Base-by-base conservation (phyloP, 257 asterid genomes). In the Solanum arcanum region DNA sequence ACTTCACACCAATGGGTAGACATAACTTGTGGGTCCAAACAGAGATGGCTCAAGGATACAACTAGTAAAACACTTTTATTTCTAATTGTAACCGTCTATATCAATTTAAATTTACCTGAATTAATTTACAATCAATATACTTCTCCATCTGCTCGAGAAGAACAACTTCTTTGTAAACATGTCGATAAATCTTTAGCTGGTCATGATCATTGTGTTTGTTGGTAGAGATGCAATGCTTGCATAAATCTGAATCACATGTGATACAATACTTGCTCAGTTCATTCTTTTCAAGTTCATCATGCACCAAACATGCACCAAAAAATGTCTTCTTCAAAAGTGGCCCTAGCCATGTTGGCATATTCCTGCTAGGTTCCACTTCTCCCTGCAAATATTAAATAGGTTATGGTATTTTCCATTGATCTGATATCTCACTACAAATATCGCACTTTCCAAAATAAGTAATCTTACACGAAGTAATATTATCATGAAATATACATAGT, bases 231-330 rank as follows among this genome's bases (percentile, higher is more conserved):
- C 96, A 92, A 10, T 75, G 87, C 89, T 37, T 91, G 74, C 94
- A 93, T 5, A 83, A 74, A 5, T 91, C 70, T 8, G 70, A 84
- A 23, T 89, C 83, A 3, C 94, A 93, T 5, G 80, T 83, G 12
- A 90, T 89, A 74, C 94, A 90, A 16, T 89, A 93, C 60, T 90
- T 84, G 47, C 91, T 94, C 27, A 88, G 0, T 20, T 91, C 93
- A 75, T 81, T 91, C 86, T 91, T 92, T 29, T 74, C 89, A 9
- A 66, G 13, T 10, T 84, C 86, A 70, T 52, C 86, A 64, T 91
- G 95, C 27, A 9, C 41, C 3, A 12, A 7, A 77, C 94, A 94
- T 41, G 75, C 72, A 12, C 91, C 90, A n/a, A 94, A 94, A 25
- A 91, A 94, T 14, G 64, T 68, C 86, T 82, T 89, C 7, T 69